These are phyloP conservation scores for Eremochloa ophiuroides DNA, from an alignment of 176 grass and related monocot species.

Conservation along the genomic window DNA sequence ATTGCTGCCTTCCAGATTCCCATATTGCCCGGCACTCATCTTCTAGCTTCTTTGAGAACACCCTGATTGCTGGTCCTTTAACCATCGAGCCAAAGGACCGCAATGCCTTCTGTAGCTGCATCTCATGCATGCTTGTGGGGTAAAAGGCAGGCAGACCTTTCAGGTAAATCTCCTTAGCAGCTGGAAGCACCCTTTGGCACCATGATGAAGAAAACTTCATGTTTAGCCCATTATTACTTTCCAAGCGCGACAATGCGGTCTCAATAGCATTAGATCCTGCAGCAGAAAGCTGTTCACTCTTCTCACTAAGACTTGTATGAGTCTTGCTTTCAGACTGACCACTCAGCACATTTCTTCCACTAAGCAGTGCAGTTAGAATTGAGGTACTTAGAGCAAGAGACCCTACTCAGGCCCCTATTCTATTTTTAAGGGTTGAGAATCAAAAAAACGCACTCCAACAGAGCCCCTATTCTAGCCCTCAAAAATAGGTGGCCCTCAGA, in stretches of 20 bases:
- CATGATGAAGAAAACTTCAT: slow-evolving; percentile 85
- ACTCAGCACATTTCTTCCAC: slow-evolving; percentile 6
- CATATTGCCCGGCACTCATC: slow-evolving; percentile 74
- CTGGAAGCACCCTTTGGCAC: slow-evolving; percentile 82
- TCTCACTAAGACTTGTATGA: slow-evolving; percentile 24
- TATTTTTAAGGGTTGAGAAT: too few relatives aligned
- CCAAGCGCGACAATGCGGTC: slow-evolving; percentile 63
- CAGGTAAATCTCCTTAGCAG: slow-evolving; percentile 68
- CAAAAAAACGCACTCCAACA: too few relatives aligned
- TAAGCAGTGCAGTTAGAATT: slow-evolving; percentile 56
- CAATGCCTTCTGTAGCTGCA: slow-evolving; percentile 74
- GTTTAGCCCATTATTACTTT: slow-evolving; percentile 62
- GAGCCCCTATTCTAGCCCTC: too few relatives aligned
- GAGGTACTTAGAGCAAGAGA: too few relatives aligned
- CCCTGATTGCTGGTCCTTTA: slow-evolving; percentile 69
- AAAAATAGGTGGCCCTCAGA: too few relatives aligned
- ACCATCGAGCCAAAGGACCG: slow-evolving; percentile 62
- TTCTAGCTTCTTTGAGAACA: slow-evolving; percentile 71
- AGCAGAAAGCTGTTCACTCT: slow-evolving; percentile 32
- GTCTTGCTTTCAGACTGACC: slow-evolving; percentile 26
- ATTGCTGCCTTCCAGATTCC: slow-evolving; percentile 94
- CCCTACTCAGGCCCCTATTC: too few relatives aligned
- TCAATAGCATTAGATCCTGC: slow-evolving; percentile 39
- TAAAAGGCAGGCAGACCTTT: slow-evolving; percentile 78
- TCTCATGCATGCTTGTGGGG: slow-evolving; percentile 59